Evolutionary conservation across 2,329 filamentous ascomycete species (phyloP).

Genomic region (Didymellaceae sp.): DNA sequence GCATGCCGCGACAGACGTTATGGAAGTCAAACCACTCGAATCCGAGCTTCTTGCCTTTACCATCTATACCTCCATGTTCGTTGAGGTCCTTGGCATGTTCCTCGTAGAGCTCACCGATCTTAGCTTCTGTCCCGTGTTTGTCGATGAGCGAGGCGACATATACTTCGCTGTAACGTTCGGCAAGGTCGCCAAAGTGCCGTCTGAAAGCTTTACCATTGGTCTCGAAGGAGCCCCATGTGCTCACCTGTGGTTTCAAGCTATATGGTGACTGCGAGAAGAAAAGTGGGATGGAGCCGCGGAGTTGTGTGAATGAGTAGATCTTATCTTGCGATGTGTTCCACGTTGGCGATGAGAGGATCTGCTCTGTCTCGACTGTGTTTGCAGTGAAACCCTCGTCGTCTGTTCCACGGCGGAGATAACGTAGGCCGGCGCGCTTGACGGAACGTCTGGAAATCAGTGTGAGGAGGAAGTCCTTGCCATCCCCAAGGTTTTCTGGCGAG

Average conservation of each 20-base stretch:
- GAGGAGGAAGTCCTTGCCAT: slow-evolving; percentile 68
- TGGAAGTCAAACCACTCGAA: slow-evolving; percentile 99
- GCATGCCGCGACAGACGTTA: slow-evolving; percentile 90
- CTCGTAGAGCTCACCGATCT: slow-evolving; percentile 80
- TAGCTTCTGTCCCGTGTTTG: slow-evolving; percentile 80
- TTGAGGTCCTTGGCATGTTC: slow-evolving; percentile 72
- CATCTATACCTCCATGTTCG: slow-evolving; percentile 59
- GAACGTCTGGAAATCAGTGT: slow-evolving; percentile 92
- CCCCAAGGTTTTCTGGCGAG: slow-evolving; percentile 42
- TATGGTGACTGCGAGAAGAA: slow-evolving; percentile 97
- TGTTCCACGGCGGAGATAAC: slow-evolving; percentile 88
- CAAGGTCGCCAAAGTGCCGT: slow-evolving; percentile 76
- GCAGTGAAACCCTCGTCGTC: slow-evolving; percentile 89
- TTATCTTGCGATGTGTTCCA: slow-evolving; percentile 67
- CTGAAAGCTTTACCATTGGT: slow-evolving; percentile 80
- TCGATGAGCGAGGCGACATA: slow-evolving; percentile 88
- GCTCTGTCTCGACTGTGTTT: slow-evolving; percentile 93
- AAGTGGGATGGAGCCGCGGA: slow-evolving; percentile 88
- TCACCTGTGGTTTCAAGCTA: slow-evolving; percentile 85
- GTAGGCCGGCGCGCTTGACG: slow-evolving; percentile 81
- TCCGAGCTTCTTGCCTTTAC: slow-evolving; percentile 57
- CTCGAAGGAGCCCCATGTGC: slow-evolving; percentile 79
- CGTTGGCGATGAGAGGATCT: slow-evolving; percentile 76
- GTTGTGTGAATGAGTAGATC: slow-evolving; percentile 83
- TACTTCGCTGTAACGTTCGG: slow-evolving; percentile 73